Conservation (phyloP, 192 early-diverging fungal genomes). For the Backusella westeae region DNA sequence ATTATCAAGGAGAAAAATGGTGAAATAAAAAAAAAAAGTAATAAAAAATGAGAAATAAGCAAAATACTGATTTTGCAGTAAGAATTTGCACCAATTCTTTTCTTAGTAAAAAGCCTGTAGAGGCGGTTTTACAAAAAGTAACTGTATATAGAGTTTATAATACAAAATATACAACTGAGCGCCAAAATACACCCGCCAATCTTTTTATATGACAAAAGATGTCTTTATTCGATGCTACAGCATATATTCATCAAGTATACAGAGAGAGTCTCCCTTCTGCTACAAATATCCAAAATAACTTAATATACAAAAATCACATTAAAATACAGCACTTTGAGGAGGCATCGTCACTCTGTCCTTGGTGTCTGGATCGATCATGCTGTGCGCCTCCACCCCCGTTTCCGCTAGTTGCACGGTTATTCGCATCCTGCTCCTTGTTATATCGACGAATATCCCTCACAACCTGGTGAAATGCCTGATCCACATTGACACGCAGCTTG, state of each 20-base stretch:
- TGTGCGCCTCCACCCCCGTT: neutral
- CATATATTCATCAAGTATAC: too few relatives aligned
- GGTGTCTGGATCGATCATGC: neutral
- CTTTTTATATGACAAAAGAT: too few relatives aligned
- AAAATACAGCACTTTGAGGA: neutral
- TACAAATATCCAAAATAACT: neutral
- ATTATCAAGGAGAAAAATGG: neutral
- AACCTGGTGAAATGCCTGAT: conserved; percentile 85
- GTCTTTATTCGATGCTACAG: too few relatives aligned
- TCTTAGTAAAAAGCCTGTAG: too few relatives aligned
- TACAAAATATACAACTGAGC: too few relatives aligned
- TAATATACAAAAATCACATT: neutral
- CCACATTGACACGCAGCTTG: conserved; percentile 86
- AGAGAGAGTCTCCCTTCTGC: too few relatives aligned
- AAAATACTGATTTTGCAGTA: too few relatives aligned
- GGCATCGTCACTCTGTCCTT: neutral
- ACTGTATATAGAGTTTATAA: too few relatives aligned
- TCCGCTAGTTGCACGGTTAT: neutral
- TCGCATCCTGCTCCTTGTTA: conserved; percentile 64
- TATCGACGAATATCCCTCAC: conserved; percentile 84
- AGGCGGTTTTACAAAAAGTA: too few relatives aligned
- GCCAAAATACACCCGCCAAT: too few relatives aligned
- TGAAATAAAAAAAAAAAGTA: neutral
- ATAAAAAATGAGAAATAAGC: too few relatives aligned
- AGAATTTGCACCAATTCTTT: too few relatives aligned